Conservation (phyloP, 495 filamentous ascomycete species). For the Penicillium arizonense region DNA sequence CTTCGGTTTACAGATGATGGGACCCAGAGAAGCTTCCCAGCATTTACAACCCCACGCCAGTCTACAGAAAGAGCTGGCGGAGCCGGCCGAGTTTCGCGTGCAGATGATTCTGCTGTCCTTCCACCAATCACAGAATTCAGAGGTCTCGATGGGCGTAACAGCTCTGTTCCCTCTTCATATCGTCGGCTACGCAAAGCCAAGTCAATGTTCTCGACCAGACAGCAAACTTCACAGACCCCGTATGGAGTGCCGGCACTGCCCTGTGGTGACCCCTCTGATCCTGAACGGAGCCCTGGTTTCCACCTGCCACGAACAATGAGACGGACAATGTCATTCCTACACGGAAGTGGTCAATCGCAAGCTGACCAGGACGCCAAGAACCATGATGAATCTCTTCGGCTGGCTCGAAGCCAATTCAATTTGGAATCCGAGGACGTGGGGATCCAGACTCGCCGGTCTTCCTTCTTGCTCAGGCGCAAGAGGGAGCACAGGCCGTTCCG, state of each 20-base stretch:
- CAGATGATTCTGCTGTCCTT: constrained; percentile 21
- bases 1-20: constrained; percentile 10
- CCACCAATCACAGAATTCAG: constrained; percentile 36
- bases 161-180: constrained; percentile 70
- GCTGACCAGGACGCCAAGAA: constrained; percentile 30
- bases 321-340: constrained; percentile 65
- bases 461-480: constrained; percentile 43
- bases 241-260: constrained; percentile 19
- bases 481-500: constrained; percentile 54
- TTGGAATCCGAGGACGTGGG: constrained; percentile 31
- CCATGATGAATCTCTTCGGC: constrained; percentile 48
- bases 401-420: constrained; percentile 48
- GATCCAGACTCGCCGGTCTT: constrained; percentile 43
- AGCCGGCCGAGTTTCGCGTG: constrained; percentile 7
- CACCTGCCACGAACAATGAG: constrained; percentile 32
- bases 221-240: constrained; percentile 30
- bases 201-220: constrained; percentile 64
- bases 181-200: constrained; percentile 70
- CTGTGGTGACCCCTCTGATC: constrained; percentile 9
- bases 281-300: constrained; percentile 21
- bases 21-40: not conserved
- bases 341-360: constrained; percentile 29
- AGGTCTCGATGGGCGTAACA: constrained; percentile 57
- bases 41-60: constrained; percentile 5
- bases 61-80: not conserved